Evolutionary conservation across 139 green algal species (phyloP).

Genomic region (Tetratostichococcus sp.): DNA sequence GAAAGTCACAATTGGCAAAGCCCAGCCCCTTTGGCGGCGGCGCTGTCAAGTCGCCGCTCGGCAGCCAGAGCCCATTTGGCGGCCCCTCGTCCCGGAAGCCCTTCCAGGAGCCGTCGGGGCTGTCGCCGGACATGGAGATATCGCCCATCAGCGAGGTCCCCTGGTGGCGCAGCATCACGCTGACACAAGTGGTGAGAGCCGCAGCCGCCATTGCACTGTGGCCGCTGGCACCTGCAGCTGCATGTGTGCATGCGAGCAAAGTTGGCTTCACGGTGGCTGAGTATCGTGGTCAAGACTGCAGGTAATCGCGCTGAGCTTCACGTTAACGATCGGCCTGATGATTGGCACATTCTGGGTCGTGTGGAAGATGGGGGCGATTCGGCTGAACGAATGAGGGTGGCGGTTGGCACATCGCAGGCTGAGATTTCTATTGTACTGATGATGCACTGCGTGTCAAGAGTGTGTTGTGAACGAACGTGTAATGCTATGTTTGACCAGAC

Average conservation of each 20-base stretch:
- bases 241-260: neutral
- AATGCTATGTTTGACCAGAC: too few species aligned
- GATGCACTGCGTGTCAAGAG: too few species aligned
- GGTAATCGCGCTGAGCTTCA: slow-evolving; percentile 59
- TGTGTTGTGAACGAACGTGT: too few species aligned
- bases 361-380: slow-evolving; percentile 55
- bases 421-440: too few species aligned
- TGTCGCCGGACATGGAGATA: slow-evolving; percentile 60
- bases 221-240: too few species aligned
- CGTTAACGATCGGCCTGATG: slow-evolving; percentile 64
- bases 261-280: too few species aligned
- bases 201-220: too few species aligned
- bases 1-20: neutral
- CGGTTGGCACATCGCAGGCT: too few species aligned
- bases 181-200: slow-evolving; percentile 60
- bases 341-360: slow-evolving; percentile 68
- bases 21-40: slow-evolving; percentile 32
- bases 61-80: neutral
- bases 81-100: slow-evolving; percentile 19
- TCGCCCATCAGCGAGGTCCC: slow-evolving; percentile 41
- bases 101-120: slow-evolving; percentile 53
- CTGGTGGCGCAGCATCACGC: slow-evolving; percentile 58
- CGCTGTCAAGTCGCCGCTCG: neutral
- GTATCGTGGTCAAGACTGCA: too few species aligned
- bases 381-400: slow-evolving; percentile 37